Percentiles rank a stretch among this genome's conserved stretches.
phyloP scores from a whole-genome alignment of 495 filamentous ascomycete genomes.

The Halenospora varia region DNA sequence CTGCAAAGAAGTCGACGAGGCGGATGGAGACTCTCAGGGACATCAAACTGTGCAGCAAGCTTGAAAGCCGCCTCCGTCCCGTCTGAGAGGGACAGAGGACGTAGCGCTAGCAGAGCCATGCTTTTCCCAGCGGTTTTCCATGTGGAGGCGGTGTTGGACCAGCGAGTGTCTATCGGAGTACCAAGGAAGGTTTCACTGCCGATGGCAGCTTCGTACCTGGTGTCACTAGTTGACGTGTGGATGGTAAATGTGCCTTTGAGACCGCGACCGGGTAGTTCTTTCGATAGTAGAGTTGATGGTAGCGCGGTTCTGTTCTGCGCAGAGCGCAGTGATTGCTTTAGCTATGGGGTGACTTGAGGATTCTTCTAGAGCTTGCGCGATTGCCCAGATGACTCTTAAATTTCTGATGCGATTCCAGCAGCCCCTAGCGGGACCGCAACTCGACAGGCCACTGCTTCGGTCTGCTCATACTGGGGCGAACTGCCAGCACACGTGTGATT shows the following conservation, averaged over 20 bases:
- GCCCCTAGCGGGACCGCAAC: too few relatives aligned
- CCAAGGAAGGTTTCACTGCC: constrained; percentile 70
- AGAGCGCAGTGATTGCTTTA: constrained; percentile 71
- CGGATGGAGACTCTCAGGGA: too few relatives aligned
- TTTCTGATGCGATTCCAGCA: too few relatives aligned
- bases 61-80: constrained; percentile 20
- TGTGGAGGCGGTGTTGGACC: constrained; percentile 40
- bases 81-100: constrained; percentile 20
- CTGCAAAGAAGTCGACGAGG: too few relatives aligned
- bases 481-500: too few relatives aligned
- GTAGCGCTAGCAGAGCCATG: constrained; percentile 61
- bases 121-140: constrained; percentile 74
- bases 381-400: constrained; percentile 37
- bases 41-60: constrained; percentile 48
- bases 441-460: too few relatives aligned
- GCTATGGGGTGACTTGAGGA: constrained; percentile 86
- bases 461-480: too few relatives aligned
- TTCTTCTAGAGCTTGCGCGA: constrained; percentile 69
- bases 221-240: constrained; percentile 3
- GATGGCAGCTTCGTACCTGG: constrained; percentile 62
- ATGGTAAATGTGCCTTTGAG: constrained; percentile 63
- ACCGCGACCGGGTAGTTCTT: constrained; percentile 79
- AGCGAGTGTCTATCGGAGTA: constrained; percentile 29
- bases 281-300: constrained; percentile 50
- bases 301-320: constrained; percentile 37